Evolutionary conservation across 768 basidiomycete genomes (phyloP).

Genomic region (Naganishia friedmannii): DNA sequence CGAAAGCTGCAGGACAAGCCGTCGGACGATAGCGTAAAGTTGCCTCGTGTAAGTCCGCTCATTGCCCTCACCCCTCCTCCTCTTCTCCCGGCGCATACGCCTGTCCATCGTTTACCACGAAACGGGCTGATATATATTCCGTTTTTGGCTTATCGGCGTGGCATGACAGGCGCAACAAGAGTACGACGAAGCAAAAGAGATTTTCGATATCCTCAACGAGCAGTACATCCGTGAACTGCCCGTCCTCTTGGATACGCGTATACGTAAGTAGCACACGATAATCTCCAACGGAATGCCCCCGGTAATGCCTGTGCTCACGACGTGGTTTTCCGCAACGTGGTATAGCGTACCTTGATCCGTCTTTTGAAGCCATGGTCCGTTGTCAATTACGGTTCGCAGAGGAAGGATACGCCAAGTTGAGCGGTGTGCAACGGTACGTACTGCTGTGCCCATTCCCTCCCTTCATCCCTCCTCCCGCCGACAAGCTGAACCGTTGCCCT

Average conservation of each 20-base stretch:
- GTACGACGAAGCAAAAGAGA: slow-evolving; percentile 87
- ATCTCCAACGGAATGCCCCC: too few relatives aligned
- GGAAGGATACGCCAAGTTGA: slow-evolving; percentile 95
- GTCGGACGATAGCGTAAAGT: slow-evolving; percentile 83
- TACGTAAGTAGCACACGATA: too few relatives aligned
- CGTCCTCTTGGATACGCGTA: slow-evolving; percentile 85
- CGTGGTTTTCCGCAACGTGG: background rate
- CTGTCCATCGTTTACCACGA: too few relatives aligned
- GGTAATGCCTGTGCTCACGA: background rate
- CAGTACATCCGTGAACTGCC: slow-evolving; percentile 89
- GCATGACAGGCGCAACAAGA: slow-evolving; percentile 87
- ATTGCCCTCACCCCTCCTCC: background rate
- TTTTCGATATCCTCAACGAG: slow-evolving; percentile 87
- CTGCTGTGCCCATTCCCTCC: background rate
- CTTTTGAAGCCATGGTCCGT: slow-evolving; percentile 92
- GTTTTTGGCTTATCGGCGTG: too few relatives aligned
- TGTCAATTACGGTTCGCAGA: slow-evolving; percentile 97
- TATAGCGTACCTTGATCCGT: slow-evolving; percentile 86
- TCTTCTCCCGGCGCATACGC: too few relatives aligned
- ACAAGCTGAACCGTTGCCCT: background rate
- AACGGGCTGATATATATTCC: background rate
- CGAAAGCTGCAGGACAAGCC: slow-evolving; percentile 89
- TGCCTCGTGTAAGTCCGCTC: slow-evolving; percentile 66
- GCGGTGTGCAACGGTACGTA: slow-evolving; percentile 73
- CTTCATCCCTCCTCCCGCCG: background rate